Conservation (phyloP, 2,329 filamentous ascomycete species). For the Trichophyton schoenleinii region DNA sequence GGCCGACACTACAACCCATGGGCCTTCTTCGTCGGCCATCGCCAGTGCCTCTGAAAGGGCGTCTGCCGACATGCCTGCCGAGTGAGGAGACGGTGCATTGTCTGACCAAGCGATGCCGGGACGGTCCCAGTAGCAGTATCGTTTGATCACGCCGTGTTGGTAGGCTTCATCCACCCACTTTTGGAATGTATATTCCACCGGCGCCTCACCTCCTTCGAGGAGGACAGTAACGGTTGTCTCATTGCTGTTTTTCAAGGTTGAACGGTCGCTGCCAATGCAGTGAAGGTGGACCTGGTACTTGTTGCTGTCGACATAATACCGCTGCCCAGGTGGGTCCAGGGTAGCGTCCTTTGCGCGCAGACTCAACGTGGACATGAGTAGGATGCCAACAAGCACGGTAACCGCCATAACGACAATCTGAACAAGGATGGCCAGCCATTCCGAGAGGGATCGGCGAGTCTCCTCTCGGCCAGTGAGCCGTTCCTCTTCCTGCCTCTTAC, state of each 20-base stretch:
- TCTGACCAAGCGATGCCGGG: slow-evolving; percentile 83
- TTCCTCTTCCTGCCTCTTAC: slow-evolving; percentile 85
- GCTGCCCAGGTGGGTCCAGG: slow-evolving; percentile 58
- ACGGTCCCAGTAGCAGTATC: slow-evolving; percentile 93
- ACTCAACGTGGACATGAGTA: slow-evolving; percentile 68
- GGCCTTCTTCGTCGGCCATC: slow-evolving; percentile 66
- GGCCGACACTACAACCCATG: slow-evolving; percentile 77
- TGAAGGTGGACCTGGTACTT: slow-evolving; percentile 81
- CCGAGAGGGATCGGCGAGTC: slow-evolving; percentile 63
- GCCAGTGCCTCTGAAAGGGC: slow-evolving; percentile 77
- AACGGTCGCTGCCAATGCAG: slow-evolving; percentile 63
- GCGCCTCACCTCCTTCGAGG: slow-evolving; percentile 68
- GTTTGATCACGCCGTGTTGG: slow-evolving; percentile 65
- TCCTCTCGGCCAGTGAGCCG: slow-evolving; percentile 81
- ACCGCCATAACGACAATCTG: slow-evolving; percentile 59
- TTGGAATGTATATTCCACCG: slow-evolving; percentile 68
- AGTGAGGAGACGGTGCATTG: slow-evolving; percentile 85
- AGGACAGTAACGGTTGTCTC: slow-evolving; percentile 62
- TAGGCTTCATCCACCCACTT: slow-evolving; percentile 65
- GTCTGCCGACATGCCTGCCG: slow-evolving; percentile 83
- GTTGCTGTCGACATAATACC: slow-evolving; percentile 67
- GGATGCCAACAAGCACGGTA: slow-evolving; percentile 54
- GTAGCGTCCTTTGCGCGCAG: slow-evolving; percentile 69
- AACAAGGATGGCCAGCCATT: slow-evolving; percentile 71
- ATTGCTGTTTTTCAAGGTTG: slow-evolving; percentile 13